Base-by-base conservation (phyloP, 441 rosid genomes). In the California macrophylla region DNA sequence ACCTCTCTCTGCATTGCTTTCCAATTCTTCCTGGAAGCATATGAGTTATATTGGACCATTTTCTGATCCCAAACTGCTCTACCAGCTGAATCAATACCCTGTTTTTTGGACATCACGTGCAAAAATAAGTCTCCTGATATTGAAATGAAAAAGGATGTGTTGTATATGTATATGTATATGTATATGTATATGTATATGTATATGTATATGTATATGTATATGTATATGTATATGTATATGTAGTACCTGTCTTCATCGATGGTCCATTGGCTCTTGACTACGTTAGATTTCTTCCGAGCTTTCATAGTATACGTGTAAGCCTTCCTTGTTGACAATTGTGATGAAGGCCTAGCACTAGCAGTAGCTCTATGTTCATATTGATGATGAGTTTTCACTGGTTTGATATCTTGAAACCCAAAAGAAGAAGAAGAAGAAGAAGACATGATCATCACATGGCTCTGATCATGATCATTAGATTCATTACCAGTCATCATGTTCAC, bases 1-100 rank as follows among this genome's bases (percentile, higher is more conserved):
- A 93, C 72, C 98, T 87, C 80, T 93, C 98, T 74, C 98, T 75
- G 67, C 98, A 93, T 77, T 93, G 98, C 76, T 93, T 93, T 24
- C 98, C 98, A 2, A 93, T 87, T 67, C 96, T 83, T 65, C 96
- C 97, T 6, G 93, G 90, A 70, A 93, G 78, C 90, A 85, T 85
- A 69, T 83, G 89, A 34, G 97, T 96, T 38, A 93, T 87, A 68
- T 83, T 84, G 8, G 96, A 88, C 98, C 98, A 93, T 82, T 91
- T 93, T n/a, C 89, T 81, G 32, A 87, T 50, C 66, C 98, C 98
- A 70, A 77, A 75, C 47, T 87, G 85, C 38, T 84, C 87, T 56
- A 93, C 97, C 24, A 87, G 86, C 72, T 77, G 82, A 75, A 81
- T 68, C 80, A 93, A 50, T 10, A 83, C 63, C 83, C 97, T 93